Evolutionary conservation across 176 grass and related monocot species (phyloP).

Genomic region (Elymus sibiricus): DNA sequence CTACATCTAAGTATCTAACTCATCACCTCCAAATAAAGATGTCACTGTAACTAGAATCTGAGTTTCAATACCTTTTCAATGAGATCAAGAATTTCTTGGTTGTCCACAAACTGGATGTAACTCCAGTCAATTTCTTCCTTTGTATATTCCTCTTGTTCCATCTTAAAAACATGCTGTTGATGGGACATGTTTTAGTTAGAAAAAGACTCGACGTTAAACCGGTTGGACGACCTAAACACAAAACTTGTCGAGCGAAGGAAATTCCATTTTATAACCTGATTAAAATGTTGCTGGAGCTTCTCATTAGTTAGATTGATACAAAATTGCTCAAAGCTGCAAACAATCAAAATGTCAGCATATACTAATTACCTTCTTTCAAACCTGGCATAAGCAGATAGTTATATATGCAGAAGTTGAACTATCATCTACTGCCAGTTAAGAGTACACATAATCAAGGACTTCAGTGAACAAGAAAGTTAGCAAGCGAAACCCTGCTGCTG

Average conservation of each 20-base stretch:
- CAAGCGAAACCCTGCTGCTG: background rate
- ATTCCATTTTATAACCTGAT: conserved; percentile 59
- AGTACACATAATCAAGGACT: background rate
- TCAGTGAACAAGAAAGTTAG: background rate
- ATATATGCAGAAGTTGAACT: conserved; percentile 2
- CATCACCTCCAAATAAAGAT: background rate
- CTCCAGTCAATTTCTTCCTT: conserved; percentile 99
- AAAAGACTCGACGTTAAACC: background rate
- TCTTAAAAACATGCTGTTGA: conserved; percentile 99
- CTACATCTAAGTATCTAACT: background rate
- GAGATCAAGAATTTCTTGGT: conserved; percentile 97
- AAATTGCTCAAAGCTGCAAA: conserved; percentile 96
- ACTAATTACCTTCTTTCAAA: conserved; percentile 5
- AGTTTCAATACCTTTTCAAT: conserved; percentile 81
- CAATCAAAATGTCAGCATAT: conserved; percentile 30
- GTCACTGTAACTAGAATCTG: background rate
- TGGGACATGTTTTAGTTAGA: conserved; percentile 26
- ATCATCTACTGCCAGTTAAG: conserved; percentile 1
- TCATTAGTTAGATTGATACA: conserved; percentile 99
- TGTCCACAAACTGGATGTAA: conserved; percentile 95
- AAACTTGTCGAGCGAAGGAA: background rate
- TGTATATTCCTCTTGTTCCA: conserved; percentile 99
- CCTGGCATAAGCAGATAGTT: conserved; percentile 9
- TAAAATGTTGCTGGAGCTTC: conserved; percentile 99
- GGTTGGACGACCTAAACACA: conserved; percentile 10